Evolutionary conservation across 2,329 filamentous ascomycete species (phyloP), one percentile per base, ranked within the genome.

Genomic region (Aspergillus ibericus): DNA sequence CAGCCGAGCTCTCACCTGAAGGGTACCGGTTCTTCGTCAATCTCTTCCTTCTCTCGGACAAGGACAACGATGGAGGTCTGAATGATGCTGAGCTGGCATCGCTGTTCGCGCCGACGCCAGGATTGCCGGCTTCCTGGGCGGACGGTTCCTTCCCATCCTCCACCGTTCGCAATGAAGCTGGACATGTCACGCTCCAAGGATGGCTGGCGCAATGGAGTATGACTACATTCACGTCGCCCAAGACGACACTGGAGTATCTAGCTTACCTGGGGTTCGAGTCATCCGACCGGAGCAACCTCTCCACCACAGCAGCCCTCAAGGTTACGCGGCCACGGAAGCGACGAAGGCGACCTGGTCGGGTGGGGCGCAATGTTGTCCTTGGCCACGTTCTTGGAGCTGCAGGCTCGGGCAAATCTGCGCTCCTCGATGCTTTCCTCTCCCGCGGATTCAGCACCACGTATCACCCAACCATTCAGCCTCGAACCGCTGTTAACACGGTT

Each of bases 151-250:
- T 99, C 70, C 95, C 95, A 1, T 92, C 90, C 0, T 96, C 92
- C 22, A 97, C 95, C 0, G 93, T 98, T 16, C 88, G 92, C 42
- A 98, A 97, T 71, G 95, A 99, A 76, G 92, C 91, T 8, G 95
- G 95, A 0, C 87, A 98, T 72, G 93, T 99, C 61, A 99, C 95
- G 1, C 81, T 99, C 4, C 95, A 99, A 75, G 95, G 95, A 1
- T 99, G 95, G 95, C 85, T 99, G 36, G 95, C 95, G 4, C 95
- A 99, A 70, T 99, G 95, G 95, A 97, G 93, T 73, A 99, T 99
- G 95, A 99, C 95, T 0, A 99, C 95, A 0, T 99, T 98, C 69
- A 87, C 96, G 60, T 93, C 96, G 57, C 93, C 95, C 12, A 96
- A 95, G 72, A 97, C 92, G 0, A 98, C 95, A 0, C 83, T 99